phyloP scores from a whole-genome alignment of 2,329 filamentous ascomycete species.

The Sphaerostilbella broomeana region DNA sequence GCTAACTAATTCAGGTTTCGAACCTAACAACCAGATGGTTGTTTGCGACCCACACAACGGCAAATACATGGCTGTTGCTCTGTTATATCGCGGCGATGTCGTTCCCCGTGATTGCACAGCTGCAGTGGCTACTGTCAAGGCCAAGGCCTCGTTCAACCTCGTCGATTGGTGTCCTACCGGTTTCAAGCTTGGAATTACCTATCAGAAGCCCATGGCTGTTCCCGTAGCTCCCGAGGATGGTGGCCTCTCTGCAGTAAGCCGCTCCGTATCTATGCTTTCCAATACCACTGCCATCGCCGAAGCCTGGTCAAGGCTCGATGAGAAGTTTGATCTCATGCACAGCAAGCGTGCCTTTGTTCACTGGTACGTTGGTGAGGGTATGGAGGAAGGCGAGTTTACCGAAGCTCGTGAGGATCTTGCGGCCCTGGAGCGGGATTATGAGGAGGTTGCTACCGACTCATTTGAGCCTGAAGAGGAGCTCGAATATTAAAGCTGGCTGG shows the following conservation, averaged over 20 bases:
- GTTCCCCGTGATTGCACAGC: slow-evolving; percentile 63
- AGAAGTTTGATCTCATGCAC: slow-evolving; percentile 76
- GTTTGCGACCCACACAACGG: slow-evolving; percentile 67
- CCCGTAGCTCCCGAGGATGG: slow-evolving; percentile 48
- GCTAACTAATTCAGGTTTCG: slow-evolving; percentile 50
- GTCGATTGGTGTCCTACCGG: slow-evolving; percentile 71
- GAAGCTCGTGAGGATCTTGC: slow-evolving; percentile 82
- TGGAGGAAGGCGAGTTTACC: slow-evolving; percentile 88
- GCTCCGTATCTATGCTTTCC: slow-evolving; percentile 64
- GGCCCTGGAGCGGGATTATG: slow-evolving; percentile 79
- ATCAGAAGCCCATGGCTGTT: slow-evolving; percentile 59
- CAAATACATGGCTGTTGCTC: slow-evolving; percentile 70
- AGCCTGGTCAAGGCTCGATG: slow-evolving; percentile 64
- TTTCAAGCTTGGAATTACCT: slow-evolving; percentile 72
- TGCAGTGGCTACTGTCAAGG: slow-evolving; percentile 61
- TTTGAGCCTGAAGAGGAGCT: slow-evolving; percentile 54
- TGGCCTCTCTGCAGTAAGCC: slow-evolving; percentile 55
- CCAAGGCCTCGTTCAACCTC: slow-evolving; percentile 65
- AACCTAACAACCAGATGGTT: slow-evolving; percentile 75
- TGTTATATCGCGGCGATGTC: slow-evolving; percentile 65
- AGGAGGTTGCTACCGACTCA: slow-evolving; percentile 74
- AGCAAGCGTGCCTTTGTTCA: slow-evolving; percentile 71
- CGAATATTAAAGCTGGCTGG: slow-evolving; percentile 80
- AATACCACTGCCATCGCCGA: slow-evolving; percentile 70
- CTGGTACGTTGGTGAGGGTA: slow-evolving; percentile 82